phyloP scores from a whole-genome alignment of 352 stramenopile genomes.

The Pythium utonaiense region DNA sequence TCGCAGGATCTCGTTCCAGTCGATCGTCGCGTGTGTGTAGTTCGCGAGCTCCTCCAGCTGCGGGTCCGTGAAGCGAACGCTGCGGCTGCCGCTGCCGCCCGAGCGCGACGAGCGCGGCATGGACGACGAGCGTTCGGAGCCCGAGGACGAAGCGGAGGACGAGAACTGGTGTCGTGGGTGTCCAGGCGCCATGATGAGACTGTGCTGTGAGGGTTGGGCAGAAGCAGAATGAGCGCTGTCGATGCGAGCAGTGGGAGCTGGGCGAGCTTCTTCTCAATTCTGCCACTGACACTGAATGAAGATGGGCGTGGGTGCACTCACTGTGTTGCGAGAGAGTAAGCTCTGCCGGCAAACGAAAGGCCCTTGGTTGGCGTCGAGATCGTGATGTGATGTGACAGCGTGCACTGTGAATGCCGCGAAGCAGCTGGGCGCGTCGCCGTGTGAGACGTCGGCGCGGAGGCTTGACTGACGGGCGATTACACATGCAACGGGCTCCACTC shows the following conservation, averaged over 20 bases:
- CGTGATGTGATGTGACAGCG: constrained; percentile 1
- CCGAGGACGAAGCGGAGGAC: constrained; percentile 10
- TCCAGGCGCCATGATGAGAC: constrained; percentile 8
- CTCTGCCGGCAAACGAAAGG: background rate
- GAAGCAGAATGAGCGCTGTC: background rate
- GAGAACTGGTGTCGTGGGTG: background rate
- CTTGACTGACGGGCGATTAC: background rate
- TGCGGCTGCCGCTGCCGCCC: constrained; percentile 9
- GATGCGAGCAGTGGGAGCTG: background rate
- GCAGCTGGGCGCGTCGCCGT: background rate
- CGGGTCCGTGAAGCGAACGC: constrained; percentile 14
- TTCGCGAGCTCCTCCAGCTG: constrained; percentile 7
- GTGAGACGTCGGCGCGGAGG: background rate
- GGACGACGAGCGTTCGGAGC: constrained; percentile 12
- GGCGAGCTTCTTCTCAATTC: background rate
- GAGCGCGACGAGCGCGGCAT: constrained; percentile 8
- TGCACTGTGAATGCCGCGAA: background rate
- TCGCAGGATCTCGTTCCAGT: constrained; percentile 23
- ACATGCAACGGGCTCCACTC: background rate
- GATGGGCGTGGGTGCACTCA: no score
- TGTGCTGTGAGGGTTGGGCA: constrained; percentile 1
- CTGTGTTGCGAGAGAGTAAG: background rate
- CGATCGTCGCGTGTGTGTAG: constrained; percentile 8
- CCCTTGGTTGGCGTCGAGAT: background rate
- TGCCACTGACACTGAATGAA: background rate